A percentile compares a stretch with the other conserved stretches of the same genome.
These are phyloP conservation scores for Acorus calamus DNA, from an alignment of 106 monocot species.

Conservation along the genomic window DNA sequence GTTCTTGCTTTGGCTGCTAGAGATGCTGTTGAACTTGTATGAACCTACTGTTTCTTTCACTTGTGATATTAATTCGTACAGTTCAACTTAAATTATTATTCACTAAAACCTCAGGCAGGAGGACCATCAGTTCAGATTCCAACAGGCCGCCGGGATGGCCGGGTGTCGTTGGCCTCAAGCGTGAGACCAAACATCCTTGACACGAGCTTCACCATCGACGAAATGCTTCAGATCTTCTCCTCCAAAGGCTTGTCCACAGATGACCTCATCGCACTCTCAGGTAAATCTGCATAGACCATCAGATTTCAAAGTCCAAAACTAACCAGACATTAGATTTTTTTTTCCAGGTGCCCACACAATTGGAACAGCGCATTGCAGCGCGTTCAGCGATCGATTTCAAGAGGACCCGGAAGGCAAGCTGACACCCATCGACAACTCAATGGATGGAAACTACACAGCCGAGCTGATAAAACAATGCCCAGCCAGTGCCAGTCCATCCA, in stretches of 20 bases:
- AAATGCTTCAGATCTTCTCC: conserved; percentile 54
- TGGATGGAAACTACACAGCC: conserved; percentile 34
- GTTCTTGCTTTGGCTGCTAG: conserved; percentile 77
- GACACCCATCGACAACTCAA: conserved; percentile 21
- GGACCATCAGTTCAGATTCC: conserved; percentile 55
- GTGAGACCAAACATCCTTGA: conserved; percentile 80
- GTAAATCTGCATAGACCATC: conserved; percentile 7
- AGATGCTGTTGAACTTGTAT: conserved; percentile 71
- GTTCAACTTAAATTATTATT: too few relatives aligned
- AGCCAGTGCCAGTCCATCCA: conserved; percentile 6
- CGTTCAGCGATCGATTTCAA: conserved; percentile 50
- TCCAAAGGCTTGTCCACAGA: conserved; percentile 51
- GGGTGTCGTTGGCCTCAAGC: conserved; percentile 33
- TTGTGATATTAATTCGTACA: too few relatives aligned
- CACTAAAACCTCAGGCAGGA: conserved; percentile 32
- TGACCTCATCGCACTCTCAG: conserved; percentile 67
- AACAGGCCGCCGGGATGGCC: conserved; percentile 55
- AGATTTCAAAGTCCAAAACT: background rate
- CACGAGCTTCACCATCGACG: conserved; percentile 64
- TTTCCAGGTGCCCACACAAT: conserved; percentile 60
- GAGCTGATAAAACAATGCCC: conserved; percentile 38
- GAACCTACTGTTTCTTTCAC: background rate
- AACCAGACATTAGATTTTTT: background rate
- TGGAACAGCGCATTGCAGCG: conserved; percentile 49
- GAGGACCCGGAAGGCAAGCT: conserved; percentile 19